Evolutionary conservation across 2,329 filamentous ascomycete genomes (phyloP), one percentile per base, ranked within the genome.

Genomic region (Trichoderma koningiopsis): DNA sequence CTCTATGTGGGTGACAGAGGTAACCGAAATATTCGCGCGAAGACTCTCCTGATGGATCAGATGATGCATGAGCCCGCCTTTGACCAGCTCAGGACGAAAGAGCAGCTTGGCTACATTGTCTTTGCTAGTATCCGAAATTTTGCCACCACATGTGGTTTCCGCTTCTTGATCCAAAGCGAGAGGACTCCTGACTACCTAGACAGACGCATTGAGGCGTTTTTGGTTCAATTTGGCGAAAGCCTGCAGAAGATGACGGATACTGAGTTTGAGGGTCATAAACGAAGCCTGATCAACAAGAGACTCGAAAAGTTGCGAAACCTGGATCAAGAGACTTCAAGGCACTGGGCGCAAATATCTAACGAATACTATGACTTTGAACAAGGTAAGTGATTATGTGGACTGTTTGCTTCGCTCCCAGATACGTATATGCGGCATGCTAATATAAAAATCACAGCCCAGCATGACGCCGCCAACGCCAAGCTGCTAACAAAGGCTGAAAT

Each of bases 81-180:
- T 77, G 93, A 99, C 80, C 94, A 97, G 79, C 86, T 99, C 8
- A 89, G 96, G 61, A 98, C 96, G 55, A 97, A 98, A 80, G 95
- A 99, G 79, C 95, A 99, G 81, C 90, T 99, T 7, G 96, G 96
- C 14, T 99, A 99, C 75, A 92, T 99, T 65, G 95, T 99, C 0
- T 97, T 95, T 80, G 95, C 92, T 60, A 92, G 93, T 33, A 85
- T 89, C 13, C 85, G 91, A 49, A 86, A 87, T 64, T 88, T 91
- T 68, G 83, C 89, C n/a, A 94, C 92, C 0, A 95, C 91, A 0
- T 91, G 93, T 75, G 93, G 92, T 0, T 96, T 96, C 80, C 88
- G 94, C 6, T 91, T 99, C 72, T 87, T 98, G 71, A 93, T 99
- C 35, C 96, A 99, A 82, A 97, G 93, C 77, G 95, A 99, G 81